A percentile compares a stretch with the other conserved stretches of the same genome.
phyloP scores from a whole-genome alignment of 2,329 filamentous ascomycete genomes.

The Cladosporium phlei region DNA sequence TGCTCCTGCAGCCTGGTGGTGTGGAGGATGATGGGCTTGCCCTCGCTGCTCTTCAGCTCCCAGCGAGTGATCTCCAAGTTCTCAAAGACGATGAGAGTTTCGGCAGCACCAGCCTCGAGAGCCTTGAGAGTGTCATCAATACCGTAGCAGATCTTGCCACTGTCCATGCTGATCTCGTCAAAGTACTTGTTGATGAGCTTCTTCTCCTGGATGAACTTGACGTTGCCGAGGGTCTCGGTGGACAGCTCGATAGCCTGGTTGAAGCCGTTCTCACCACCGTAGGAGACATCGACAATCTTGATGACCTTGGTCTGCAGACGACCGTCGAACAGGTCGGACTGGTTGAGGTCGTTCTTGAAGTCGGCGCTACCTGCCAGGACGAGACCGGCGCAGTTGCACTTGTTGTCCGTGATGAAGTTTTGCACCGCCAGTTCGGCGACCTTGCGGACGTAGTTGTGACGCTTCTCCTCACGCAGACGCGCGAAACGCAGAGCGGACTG shows the following conservation, averaged over 20 bases:
- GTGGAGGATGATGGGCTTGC: slow-evolving; percentile 71
- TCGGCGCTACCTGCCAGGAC: slow-evolving; percentile 96
- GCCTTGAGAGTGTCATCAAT: slow-evolving; percentile 97
- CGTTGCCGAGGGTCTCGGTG: slow-evolving; percentile 91
- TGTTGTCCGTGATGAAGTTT: slow-evolving; percentile 98
- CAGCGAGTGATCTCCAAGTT: slow-evolving; percentile 93
- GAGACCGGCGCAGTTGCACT: slow-evolving; percentile 93
- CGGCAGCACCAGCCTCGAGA: slow-evolving; percentile 88
- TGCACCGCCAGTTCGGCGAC: slow-evolving; percentile 96
- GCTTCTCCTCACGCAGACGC: slow-evolving; percentile 98
- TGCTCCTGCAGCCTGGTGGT: slow-evolving; percentile 81
- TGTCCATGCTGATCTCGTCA: slow-evolving; percentile 97
- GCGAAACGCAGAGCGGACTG: slow-evolving; percentile 99
- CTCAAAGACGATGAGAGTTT: slow-evolving; percentile 93
- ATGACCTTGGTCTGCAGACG: slow-evolving; percentile 93
- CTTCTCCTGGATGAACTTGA: slow-evolving; percentile 99
- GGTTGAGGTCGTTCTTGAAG: slow-evolving; percentile 99
- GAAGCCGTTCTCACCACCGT: slow-evolving; percentile 98
- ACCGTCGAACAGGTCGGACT: slow-evolving; percentile 93
- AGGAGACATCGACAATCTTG: slow-evolving; percentile 98
- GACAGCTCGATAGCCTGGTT: slow-evolving; percentile 98
- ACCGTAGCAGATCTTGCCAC: slow-evolving; percentile 94
- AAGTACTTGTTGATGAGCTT: slow-evolving; percentile 99
- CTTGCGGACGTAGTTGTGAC: slow-evolving; percentile 99
- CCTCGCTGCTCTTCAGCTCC: slow-evolving; percentile 74